Conservation (phyloP, 768 basidiomycete genomes). For the Pleurotus giganteus region DNA sequence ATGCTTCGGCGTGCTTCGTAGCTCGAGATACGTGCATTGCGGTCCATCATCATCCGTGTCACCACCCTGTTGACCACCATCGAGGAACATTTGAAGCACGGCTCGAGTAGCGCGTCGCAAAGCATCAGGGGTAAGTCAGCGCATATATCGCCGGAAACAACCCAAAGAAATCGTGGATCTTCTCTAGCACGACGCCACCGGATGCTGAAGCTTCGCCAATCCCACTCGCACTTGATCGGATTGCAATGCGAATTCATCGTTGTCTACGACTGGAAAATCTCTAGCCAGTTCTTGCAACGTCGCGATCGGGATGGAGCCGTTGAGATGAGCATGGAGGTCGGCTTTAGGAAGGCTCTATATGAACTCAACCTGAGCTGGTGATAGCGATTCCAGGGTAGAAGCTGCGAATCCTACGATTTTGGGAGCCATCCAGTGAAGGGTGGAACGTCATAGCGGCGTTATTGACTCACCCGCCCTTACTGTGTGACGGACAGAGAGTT, state of each 20-base stretch:
- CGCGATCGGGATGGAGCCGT: conserved; percentile 75
- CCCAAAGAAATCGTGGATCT: conserved; percentile 68
- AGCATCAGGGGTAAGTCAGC: conserved; percentile 57
- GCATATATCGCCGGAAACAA: conserved; percentile 81
- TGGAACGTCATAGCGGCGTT: no score
- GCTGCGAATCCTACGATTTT: conserved; percentile 46
- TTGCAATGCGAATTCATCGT: no score
- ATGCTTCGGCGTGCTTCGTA: conserved; percentile 75
- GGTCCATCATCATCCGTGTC: no score
- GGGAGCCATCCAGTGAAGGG: no score
- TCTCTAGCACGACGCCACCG: conserved; percentile 43
- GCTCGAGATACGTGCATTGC: conserved; percentile 72
- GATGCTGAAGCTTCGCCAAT: conserved; percentile 32
- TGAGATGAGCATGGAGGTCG: conserved; percentile 84
- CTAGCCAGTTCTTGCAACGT: conserved; percentile 61
- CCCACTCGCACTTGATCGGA: conserved; percentile 27
- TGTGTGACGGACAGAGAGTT: no score
- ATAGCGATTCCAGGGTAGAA: conserved; percentile 53
- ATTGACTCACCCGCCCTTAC: no score
- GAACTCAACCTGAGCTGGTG: conserved; percentile 51
- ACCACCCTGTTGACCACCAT: conserved; percentile 24
- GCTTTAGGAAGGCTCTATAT: conserved; percentile 70
- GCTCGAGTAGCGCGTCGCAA: conserved; percentile 56
- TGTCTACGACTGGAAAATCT: conserved; percentile 25
- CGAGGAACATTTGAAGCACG: conserved; percentile 65